A percentile compares a stretch with the other conserved stretches of the same genome.
phyloP scores from a whole-genome alignment of 2,329 filamentous ascomycete species.

The Paecilomyces fulvus region DNA sequence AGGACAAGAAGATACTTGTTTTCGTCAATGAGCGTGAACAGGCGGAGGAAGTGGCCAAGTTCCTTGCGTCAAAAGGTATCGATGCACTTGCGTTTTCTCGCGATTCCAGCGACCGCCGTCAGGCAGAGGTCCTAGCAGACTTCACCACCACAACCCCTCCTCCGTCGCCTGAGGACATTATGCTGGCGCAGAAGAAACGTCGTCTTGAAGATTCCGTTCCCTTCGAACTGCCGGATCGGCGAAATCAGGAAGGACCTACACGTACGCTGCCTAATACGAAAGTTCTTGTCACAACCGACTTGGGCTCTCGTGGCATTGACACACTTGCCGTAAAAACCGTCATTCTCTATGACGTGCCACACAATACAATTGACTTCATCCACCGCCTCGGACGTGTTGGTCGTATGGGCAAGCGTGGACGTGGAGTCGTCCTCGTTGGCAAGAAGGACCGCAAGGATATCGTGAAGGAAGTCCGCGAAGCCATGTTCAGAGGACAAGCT shows the following conservation, averaged over 20 bases:
- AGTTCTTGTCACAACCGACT: slow-evolving; percentile 87
- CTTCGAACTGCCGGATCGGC: slow-evolving; percentile 29
- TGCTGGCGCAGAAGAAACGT: slow-evolving; percentile 21
- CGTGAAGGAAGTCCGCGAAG: slow-evolving; percentile 83
- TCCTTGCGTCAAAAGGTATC: slow-evolving; percentile 75
- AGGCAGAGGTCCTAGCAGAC: slow-evolving; percentile 64
- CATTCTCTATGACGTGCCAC: slow-evolving; percentile 93
- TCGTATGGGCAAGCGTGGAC: slow-evolving; percentile 81
- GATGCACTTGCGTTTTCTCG: slow-evolving; percentile 78
- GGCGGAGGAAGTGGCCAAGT: slow-evolving; percentile 70
- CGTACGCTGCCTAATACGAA: slow-evolving; percentile 66
- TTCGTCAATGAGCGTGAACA: slow-evolving; percentile 96
- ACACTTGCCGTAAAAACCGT: slow-evolving; percentile 86
- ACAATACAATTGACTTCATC: slow-evolving; percentile 96
- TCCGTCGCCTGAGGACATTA: slow-evolving; percentile 28
- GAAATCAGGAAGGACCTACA: slow-evolving; percentile 17
- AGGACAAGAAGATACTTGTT: slow-evolving; percentile 79
- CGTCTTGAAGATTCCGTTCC: slow-evolving; percentile 29
- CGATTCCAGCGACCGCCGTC: slow-evolving; percentile 69
- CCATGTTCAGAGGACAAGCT: slow-evolving; percentile 74
- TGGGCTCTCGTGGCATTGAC: slow-evolving; percentile 88
- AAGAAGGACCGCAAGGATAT: slow-evolving; percentile 84
- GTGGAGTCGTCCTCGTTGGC: slow-evolving; percentile 83
- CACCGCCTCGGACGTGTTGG: slow-evolving; percentile 88
- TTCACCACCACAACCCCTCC: slow-evolving; percentile 51